Evolutionary conservation across 1,139 yeast species (phyloP).

Genomic region (Kurtzmaniella quercitrusa): DNA sequence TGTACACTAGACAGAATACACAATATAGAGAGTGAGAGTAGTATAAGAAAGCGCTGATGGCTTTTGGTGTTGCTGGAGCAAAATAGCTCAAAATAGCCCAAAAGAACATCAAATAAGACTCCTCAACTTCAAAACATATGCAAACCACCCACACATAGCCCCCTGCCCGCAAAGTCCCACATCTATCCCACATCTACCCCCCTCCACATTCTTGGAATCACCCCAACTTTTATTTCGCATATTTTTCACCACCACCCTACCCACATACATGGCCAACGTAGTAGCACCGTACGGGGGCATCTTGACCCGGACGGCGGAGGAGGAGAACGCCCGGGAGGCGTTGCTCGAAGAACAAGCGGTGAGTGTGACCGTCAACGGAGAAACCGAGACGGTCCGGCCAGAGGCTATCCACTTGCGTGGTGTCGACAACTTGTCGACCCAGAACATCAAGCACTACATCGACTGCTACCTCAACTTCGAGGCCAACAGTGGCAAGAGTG

Average conservation of each 20-base stretch:
- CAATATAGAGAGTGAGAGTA: too few species aligned
- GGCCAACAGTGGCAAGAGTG: slow-evolving; percentile 16
- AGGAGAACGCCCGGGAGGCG: slow-evolving; percentile 30
- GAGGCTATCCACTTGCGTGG: slow-evolving; percentile 56
- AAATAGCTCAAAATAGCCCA: too few species aligned
- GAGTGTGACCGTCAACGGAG: slow-evolving; percentile 31
- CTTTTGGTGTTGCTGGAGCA: too few species aligned
- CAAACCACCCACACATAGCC: too few species aligned
- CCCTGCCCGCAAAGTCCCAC: too few species aligned
- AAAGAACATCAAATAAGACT: too few species aligned
- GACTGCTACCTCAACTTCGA: slow-evolving; percentile 42
- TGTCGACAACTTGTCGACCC: slow-evolving; percentile 64
- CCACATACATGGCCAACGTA: slow-evolving; percentile 27
- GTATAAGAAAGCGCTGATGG: too few species aligned
- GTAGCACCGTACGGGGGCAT: slow-evolving; percentile 45
- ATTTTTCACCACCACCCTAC: not conserved
- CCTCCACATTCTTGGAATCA: too few species aligned
- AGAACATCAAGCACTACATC: slow-evolving; percentile 55
- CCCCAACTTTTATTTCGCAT: not conserved
- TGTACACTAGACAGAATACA: not conserved
- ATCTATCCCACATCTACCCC: too few species aligned
- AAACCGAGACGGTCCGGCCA: slow-evolving; percentile 31
- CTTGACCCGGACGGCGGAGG: slow-evolving; percentile 37
- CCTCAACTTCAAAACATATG: too few species aligned
- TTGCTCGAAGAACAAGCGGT: slow-evolving; percentile 30